Evolutionary conservation across 2,329 filamentous ascomycete species (phyloP).

Genomic region (Neopestalotiopsis rosae): DNA sequence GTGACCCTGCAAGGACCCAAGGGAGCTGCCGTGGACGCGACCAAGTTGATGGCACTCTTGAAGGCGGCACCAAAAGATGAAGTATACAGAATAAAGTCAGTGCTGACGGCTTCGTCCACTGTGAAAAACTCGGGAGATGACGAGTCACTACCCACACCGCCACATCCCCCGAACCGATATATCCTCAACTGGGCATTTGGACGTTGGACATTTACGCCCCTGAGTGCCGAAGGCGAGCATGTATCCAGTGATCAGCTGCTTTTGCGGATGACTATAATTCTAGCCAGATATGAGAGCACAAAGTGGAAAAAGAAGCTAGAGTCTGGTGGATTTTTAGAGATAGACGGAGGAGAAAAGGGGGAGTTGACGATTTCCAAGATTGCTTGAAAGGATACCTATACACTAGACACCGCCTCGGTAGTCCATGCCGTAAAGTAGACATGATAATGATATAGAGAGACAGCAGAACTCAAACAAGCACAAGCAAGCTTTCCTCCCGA

Average conservation of each 20-base stretch:
- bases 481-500: not conserved
- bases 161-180: constrained; percentile 58
- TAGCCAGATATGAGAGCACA: constrained; percentile 24
- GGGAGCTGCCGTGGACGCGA: constrained; percentile 54
- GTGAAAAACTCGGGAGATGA: constrained; percentile 59
- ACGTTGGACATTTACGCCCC: constrained; percentile 85
- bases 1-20: constrained; percentile 65
- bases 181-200: constrained; percentile 99
- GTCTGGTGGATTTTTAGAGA: constrained; percentile 56
- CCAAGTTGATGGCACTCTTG: constrained; percentile 71
- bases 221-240: constrained; percentile 53
- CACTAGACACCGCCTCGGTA: not conserved
- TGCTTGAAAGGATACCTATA: constrained; percentile 35
- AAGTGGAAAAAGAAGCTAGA: constrained; percentile 42
- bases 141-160: constrained; percentile 36
- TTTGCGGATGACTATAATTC: constrained; percentile 73
- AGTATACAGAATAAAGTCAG: constrained; percentile 90
- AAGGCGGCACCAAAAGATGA: constrained; percentile 85
- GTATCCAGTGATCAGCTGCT: constrained; percentile 59
- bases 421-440: not conserved
- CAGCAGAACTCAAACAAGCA: not conserved
- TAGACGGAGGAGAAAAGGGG: constrained; percentile 52
- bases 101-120: constrained; percentile 52
- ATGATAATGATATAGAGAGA: not conserved
- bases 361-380: constrained; percentile 59